Evolutionary conservation across 306 rosid genomes (phyloP).

Genomic region (Macrotyloma uniflorum): DNA sequence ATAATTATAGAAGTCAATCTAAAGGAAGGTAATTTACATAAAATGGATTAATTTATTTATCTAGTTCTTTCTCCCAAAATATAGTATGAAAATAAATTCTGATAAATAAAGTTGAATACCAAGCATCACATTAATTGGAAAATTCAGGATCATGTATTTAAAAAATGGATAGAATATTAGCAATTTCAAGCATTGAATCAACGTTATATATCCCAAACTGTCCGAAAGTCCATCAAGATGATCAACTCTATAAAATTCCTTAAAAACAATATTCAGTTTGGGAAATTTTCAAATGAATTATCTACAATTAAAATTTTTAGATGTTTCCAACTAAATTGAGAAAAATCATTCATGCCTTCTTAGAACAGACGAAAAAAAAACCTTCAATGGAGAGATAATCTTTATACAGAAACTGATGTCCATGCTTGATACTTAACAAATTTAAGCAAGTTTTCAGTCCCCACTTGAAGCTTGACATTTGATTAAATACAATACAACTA

Average conservation of each 20-base stretch:
- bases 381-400: not conserved
- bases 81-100: not conserved
- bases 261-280: not conserved
- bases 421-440: not conserved
- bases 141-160: slow-evolving; percentile 5
- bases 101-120: slow-evolving; percentile 12
- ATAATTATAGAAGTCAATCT: slow-evolving; percentile 3
- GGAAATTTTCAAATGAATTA: too few species aligned
- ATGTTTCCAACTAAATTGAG: not conserved
- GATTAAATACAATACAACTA: not conserved
- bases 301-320: too few species aligned
- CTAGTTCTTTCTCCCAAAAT: slow-evolving; percentile 24
- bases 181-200: slow-evolving; percentile 29
- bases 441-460: not conserved
- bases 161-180: slow-evolving; percentile 17
- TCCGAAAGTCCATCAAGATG: slow-evolving; percentile 32
- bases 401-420: too few species aligned
- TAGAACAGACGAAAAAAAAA: not conserved
- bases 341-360: not conserved
- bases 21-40: slow-evolving; percentile 25
- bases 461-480: not conserved
- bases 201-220: slow-evolving; percentile 29
- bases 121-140: not conserved
- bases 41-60: slow-evolving; percentile 7
- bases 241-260: slow-evolving; percentile 29